A percentile compares a stretch with the other conserved stretches of the same genome.
These are phyloP conservation scores for Botrytis sinoallii DNA, from an alignment of 2,329 filamentous ascomycete genomes.

Conservation along the genomic window DNA sequence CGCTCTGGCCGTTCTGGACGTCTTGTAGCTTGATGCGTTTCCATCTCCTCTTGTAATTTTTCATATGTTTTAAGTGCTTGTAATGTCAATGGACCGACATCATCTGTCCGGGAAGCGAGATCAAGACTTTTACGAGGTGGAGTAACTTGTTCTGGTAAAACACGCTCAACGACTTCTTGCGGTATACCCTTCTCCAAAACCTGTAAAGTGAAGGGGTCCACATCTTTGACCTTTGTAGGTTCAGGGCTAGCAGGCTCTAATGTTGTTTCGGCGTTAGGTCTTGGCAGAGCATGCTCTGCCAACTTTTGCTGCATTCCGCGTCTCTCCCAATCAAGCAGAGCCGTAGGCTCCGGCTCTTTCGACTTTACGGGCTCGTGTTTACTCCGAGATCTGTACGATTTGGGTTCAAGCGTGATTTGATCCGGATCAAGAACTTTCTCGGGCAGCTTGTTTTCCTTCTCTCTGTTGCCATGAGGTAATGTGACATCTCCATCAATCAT, in stretches of 20 bases:
- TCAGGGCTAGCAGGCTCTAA: constrained; percentile 9
- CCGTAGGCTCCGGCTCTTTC: neutral
- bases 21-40: constrained; percentile 13
- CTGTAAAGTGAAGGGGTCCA: constrained; percentile 11
- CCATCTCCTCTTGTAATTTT: constrained; percentile 8
- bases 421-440: constrained; percentile 10
- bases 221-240: constrained; percentile 10
- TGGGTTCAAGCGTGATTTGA: constrained; percentile 17
- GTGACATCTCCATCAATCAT: neutral
- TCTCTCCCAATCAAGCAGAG: constrained; percentile 18
- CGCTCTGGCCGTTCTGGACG: neutral
- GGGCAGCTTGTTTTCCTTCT: neutral
- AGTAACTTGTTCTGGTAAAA: constrained; percentile 8
- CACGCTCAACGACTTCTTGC: constrained; percentile 10
- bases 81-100: constrained; percentile 15
- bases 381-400: constrained; percentile 10
- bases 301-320: constrained; percentile 15
- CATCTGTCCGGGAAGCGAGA: constrained; percentile 5
- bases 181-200: constrained; percentile 11
- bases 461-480: neutral
- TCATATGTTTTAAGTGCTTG: constrained; percentile 17
- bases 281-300: constrained; percentile 12
- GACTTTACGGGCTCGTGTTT: constrained; percentile 14
- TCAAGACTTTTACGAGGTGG: constrained; percentile 17
- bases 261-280: constrained; percentile 4